These are phyloP conservation scores for Colletotrichum somersetense DNA, from an alignment of 2,329 filamentous ascomycete genomes.

Conservation along the genomic window DNA sequence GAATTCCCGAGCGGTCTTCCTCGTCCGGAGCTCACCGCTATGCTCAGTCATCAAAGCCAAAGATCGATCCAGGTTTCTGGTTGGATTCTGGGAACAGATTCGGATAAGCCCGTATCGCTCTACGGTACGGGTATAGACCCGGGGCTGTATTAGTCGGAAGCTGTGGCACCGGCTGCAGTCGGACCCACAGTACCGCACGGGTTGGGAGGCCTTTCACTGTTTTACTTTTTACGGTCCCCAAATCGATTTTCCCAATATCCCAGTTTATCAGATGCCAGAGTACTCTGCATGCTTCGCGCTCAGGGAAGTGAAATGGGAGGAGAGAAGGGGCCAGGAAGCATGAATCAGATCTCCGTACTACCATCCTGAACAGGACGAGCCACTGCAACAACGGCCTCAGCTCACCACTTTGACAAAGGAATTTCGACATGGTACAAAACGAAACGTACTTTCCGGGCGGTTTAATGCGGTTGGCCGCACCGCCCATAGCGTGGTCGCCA, in stretches of 20 bases:
- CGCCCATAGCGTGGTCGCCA: neutral
- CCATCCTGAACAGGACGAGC: neutral
- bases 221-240: neutral
- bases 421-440: slow-evolving; percentile 10
- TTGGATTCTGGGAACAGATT: neutral
- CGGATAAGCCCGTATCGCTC: slow-evolving; percentile 6
- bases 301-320: neutral
- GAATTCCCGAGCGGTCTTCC: neutral
- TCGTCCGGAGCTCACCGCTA: neutral
- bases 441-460: slow-evolving; percentile 6
- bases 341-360: slow-evolving; percentile 5
- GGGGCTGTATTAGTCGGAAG: slow-evolving; percentile 1
- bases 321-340: neutral
- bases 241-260: neutral
- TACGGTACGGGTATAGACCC: slow-evolving; percentile 2
- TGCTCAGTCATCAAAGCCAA: neutral
- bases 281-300: neutral
- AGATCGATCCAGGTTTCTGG: neutral
- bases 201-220: neutral
- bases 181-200: slow-evolving; percentile 2
- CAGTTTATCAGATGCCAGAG: neutral
- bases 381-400: slow-evolving; percentile 17
- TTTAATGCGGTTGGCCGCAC: neutral
- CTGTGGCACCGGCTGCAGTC: slow-evolving; percentile 8
- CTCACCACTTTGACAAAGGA: slow-evolving; percentile 5